A percentile compares a stretch with the other conserved stretches of the same genome.
phyloP scores from a whole-genome alignment of 2,329 filamentous ascomycete genomes.

The Aspergillus jensenii region DNA sequence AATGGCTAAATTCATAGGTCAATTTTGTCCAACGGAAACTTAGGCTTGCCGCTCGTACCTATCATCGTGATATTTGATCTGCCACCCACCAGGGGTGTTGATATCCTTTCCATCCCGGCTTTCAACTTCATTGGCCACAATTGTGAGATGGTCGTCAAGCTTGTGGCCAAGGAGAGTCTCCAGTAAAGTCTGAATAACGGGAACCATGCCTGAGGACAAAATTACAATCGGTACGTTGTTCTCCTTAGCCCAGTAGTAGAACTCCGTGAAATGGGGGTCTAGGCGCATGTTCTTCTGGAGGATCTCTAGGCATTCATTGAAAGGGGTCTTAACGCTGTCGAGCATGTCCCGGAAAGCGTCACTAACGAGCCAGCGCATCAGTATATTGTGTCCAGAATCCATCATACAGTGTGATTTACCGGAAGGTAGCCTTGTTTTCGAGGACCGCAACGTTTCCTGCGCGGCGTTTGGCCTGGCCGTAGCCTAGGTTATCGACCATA shows the following conservation, averaged over 20 bases:
- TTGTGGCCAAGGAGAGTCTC: constrained; percentile 78
- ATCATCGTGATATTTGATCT: constrained; percentile 84
- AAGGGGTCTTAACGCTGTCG: constrained; percentile 78
- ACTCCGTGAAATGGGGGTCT: constrained; percentile 84
- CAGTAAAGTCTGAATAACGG: constrained; percentile 82
- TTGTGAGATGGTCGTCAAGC: constrained; percentile 69
- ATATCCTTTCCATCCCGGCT: constrained; percentile 68
- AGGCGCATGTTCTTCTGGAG: constrained; percentile 81
- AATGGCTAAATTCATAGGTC: constrained; percentile 54
- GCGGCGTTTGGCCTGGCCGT: constrained; percentile 68
- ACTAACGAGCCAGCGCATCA: constrained; percentile 31
- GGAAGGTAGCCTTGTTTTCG: constrained; percentile 68
- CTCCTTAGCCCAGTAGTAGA: constrained; percentile 76
- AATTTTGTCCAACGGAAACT: constrained; percentile 4
- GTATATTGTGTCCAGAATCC: no score
- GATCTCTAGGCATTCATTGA: constrained; percentile 75
- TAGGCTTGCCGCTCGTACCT: constrained; percentile 52
- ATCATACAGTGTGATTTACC: constrained; percentile 40
- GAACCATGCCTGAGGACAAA: constrained; percentile 87
- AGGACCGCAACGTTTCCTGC: constrained; percentile 74
- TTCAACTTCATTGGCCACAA: constrained; percentile 82
- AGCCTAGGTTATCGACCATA: constrained; percentile 74
- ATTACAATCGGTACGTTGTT: constrained; percentile 92
- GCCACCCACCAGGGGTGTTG: constrained; percentile 80
- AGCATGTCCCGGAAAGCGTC: constrained; percentile 91